Percentiles rank a stretch among this genome's conserved stretches.
These are phyloP conservation scores for Kuraishia floccosa DNA, from an alignment of 805 yeast species.

Conservation along the genomic window DNA sequence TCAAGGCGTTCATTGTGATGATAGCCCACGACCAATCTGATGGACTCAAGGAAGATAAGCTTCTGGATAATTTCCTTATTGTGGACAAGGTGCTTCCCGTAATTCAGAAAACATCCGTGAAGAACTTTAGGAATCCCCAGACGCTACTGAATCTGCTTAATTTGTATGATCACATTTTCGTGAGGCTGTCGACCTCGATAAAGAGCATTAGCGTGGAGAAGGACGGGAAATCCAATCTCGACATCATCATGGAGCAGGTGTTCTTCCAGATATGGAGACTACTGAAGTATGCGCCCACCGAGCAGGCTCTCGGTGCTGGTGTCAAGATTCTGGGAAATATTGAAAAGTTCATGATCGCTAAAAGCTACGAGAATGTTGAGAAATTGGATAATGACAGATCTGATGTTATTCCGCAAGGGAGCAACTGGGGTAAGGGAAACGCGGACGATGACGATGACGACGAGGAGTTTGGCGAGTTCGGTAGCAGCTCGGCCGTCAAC, in stretches of 20 bases:
- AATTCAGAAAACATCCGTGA: constrained; percentile 26
- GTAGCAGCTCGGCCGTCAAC: background rate
- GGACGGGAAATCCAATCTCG: constrained; percentile 7
- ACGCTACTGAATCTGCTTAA: constrained; percentile 16
- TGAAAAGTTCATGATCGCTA: constrained; percentile 9
- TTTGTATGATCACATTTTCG: constrained; percentile 17
- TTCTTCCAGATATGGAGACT: constrained; percentile 24
- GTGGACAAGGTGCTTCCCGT: constrained; percentile 77
- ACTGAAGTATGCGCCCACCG: constrained; percentile 10
- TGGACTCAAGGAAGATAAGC: constrained; percentile 26
- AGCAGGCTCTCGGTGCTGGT: constrained; percentile 10
- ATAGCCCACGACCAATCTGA: constrained; percentile 15
- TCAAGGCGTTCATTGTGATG: constrained; percentile 46
- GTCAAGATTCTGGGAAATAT: constrained; percentile 9
- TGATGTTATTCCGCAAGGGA: background rate
- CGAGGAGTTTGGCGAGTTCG: constrained; percentile 7
- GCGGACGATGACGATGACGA: background rate
- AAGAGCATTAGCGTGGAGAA: constrained; percentile 10
- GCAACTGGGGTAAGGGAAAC: background rate
- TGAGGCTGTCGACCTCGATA: constrained; percentile 10
- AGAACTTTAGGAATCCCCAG: constrained; percentile 17
- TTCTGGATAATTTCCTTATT: constrained; percentile 61
- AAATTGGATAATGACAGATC: constrained; percentile 2
- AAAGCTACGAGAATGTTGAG: constrained; percentile 7
- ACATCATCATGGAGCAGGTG: constrained; percentile 15